Conservation (phyloP, 106 monocot species). For the Allium cepa region DNA sequence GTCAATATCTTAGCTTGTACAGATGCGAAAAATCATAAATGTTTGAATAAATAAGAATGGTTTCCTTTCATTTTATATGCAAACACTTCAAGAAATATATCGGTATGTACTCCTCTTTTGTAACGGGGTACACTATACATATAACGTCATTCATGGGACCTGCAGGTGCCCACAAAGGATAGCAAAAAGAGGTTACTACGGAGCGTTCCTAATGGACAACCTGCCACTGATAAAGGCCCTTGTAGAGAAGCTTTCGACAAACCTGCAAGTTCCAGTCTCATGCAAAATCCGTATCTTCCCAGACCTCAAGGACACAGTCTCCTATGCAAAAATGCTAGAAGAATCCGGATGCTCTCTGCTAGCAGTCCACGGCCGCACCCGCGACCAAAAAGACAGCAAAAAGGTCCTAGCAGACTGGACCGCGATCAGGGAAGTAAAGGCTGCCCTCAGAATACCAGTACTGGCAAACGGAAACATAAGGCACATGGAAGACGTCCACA, state of each 20-base stretch:
- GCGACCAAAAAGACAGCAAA: slow-evolving; percentile 91
- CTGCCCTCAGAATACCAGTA: slow-evolving; percentile 70
- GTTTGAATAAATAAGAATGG: no score
- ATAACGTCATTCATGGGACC: no score
- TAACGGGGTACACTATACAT: no score
- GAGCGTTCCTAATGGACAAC: slow-evolving; percentile 96
- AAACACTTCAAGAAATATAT: no score
- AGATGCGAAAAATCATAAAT: no score
- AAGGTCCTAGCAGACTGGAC: slow-evolving; percentile 91
- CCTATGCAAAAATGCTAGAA: slow-evolving; percentile 92
- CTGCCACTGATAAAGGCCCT: slow-evolving; percentile 82
- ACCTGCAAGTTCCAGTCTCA: slow-evolving; percentile 86
- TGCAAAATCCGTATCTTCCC: slow-evolving; percentile 93
- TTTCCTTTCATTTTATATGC: no score
- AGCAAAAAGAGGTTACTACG: slow-evolving; percentile 88
- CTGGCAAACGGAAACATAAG: slow-evolving; percentile 98
- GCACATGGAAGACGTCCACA: slow-evolving; percentile 71
- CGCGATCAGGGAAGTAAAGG: slow-evolving; percentile 63
- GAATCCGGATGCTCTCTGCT: slow-evolving; percentile 94
- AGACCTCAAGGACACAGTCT: slow-evolving; percentile 58
- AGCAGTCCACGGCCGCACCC: slow-evolving; percentile 93
- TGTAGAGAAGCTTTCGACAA: slow-evolving; percentile 58
- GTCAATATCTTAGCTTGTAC: no score
- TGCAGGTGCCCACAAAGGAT: slow-evolving; percentile 90
- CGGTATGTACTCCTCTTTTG: no score